Percentiles rank a stretch among this genome's conserved stretches.
These are phyloP conservation scores for Penicillium fuscoglaucum DNA, from an alignment of 2,329 filamentous ascomycete species.

Conservation along the genomic window DNA sequence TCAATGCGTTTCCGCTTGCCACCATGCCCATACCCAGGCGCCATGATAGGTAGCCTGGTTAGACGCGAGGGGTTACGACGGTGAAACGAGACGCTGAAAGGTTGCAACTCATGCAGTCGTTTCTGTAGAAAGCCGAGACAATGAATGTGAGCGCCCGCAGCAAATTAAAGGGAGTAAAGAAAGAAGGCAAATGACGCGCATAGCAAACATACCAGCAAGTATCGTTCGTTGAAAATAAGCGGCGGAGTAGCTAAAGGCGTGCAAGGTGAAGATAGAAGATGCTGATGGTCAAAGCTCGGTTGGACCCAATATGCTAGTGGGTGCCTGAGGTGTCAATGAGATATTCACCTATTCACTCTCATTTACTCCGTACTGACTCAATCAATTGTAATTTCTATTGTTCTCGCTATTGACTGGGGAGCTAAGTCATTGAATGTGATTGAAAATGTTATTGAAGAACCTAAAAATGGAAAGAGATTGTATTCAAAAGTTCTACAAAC, in stretches of 20 bases:
- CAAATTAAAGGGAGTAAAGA: neutral
- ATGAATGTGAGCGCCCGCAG: constrained; percentile 18
- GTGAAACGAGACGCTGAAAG: constrained; percentile 28
- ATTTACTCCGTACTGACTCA: neutral
- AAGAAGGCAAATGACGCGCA: neutral
- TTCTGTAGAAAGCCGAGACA: constrained; percentile 11
- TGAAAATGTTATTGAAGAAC: neutral
- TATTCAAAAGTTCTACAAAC: neutral
- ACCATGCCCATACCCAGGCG: constrained; percentile 48
- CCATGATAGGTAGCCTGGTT: constrained; percentile 45
- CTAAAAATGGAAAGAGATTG: neutral
- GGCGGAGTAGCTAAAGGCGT: constrained; percentile 8
- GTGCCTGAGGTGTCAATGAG: constrained; percentile 22
- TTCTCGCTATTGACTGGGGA: neutral
- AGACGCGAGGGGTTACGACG: constrained; percentile 30
- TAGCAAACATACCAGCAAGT: constrained; percentile 18
- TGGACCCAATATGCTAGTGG: neutral
- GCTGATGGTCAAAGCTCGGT: constrained; percentile 23
- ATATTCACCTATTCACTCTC: neutral
- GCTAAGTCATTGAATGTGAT: neutral
- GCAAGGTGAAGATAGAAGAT: constrained; percentile 18
- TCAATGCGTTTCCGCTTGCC: constrained; percentile 58
- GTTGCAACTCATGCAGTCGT: constrained; percentile 36
- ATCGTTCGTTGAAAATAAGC: constrained; percentile 8
- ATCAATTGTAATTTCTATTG: neutral